Evolutionary conservation across 306 rosid species (phyloP).

Genomic region (cucumber (Cucumis sativus)): DNA sequence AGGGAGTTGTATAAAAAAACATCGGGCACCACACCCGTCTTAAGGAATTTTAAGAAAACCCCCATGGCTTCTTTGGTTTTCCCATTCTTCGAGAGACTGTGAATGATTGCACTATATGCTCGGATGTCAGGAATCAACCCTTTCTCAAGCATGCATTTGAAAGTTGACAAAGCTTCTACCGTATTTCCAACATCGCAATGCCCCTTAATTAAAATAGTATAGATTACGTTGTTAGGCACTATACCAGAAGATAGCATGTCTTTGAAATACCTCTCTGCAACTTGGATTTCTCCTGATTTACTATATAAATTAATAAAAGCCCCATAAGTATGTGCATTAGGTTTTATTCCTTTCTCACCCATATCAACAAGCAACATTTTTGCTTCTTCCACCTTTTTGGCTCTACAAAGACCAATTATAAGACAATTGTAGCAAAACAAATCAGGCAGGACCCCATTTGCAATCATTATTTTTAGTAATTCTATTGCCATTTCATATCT

Average conservation of each 20-base stretch:
- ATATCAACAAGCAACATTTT: conserved; percentile 19
- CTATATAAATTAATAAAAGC: conserved; percentile 23
- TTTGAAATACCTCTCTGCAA: conserved; percentile 24
- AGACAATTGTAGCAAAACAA: conserved; percentile 30
- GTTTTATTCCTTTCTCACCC: conserved; percentile 27
- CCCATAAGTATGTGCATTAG: conserved; percentile 35
- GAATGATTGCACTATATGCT: conserved; percentile 25
- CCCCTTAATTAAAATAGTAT: conserved; percentile 24
- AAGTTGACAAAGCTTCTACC: conserved; percentile 23
- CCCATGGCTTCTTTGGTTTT: conserved; percentile 32
- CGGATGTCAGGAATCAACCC: conserved; percentile 22
- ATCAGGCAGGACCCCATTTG: conserved; percentile 25
- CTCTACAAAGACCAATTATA: conserved; percentile 27
- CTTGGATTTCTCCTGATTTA: conserved; percentile 23
- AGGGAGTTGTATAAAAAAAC: conserved; percentile 33
- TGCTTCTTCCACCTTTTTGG: conserved; percentile 20
- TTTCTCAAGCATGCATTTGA: conserved; percentile 20
- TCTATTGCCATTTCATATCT: conserved; percentile 21
- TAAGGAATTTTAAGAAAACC: conserved; percentile 23
- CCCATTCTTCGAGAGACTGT: conserved; percentile 27
- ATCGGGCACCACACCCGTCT: conserved; percentile 30
- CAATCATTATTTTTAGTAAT: conserved; percentile 19
- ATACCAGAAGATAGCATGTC: conserved; percentile 28
- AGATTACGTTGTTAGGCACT: conserved; percentile 20
- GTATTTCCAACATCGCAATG: conserved; percentile 26